Percentiles rank a stretch among this genome's conserved stretches.
phyloP scores from a whole-genome alignment of 495 filamentous ascomycete genomes.

The Penicillium bialowiezense region DNA sequence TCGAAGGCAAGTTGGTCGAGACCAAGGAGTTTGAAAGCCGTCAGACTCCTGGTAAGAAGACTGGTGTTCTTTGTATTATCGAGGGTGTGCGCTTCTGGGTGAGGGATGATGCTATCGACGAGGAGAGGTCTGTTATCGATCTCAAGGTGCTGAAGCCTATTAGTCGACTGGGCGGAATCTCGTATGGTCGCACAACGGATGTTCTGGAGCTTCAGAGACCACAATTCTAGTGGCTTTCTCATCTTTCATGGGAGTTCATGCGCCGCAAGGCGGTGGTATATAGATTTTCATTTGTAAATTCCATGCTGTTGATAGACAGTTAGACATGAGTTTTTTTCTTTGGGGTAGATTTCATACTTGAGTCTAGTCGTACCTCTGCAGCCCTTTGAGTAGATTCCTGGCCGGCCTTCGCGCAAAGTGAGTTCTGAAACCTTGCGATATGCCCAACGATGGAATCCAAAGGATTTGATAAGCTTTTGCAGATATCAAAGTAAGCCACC shows the following conservation, averaged over 20 bases:
- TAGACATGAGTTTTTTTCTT: no score
- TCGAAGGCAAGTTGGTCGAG: constrained; percentile 77
- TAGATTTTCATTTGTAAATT: neutral
- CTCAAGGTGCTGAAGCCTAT: constrained; percentile 70
- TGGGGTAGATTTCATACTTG: no score
- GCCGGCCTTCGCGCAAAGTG: neutral
- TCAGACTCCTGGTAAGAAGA: constrained; percentile 64
- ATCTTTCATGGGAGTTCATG: neutral
- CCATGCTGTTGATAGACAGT: neutral
- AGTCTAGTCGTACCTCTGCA: no score
- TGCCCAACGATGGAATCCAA: no score
- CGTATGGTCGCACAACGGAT: constrained; percentile 69
- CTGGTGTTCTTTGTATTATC: constrained; percentile 69
- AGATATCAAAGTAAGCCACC: no score
- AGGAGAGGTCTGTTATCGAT: constrained; percentile 69
- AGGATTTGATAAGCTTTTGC: no score
- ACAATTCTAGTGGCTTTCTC: constrained; percentile 18
- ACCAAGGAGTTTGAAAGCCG: constrained; percentile 73
- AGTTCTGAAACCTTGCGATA: no score
- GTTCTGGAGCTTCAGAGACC: constrained; percentile 77
- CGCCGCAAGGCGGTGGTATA: neutral
- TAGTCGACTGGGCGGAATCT: constrained; percentile 78
- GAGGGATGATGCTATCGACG: constrained; percentile 82
- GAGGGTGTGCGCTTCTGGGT: constrained; percentile 90
- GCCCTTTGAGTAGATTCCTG: no score